Conservation (phyloP, 2,329 filamentous ascomycete species). For the Pyricularia sp. region DNA sequence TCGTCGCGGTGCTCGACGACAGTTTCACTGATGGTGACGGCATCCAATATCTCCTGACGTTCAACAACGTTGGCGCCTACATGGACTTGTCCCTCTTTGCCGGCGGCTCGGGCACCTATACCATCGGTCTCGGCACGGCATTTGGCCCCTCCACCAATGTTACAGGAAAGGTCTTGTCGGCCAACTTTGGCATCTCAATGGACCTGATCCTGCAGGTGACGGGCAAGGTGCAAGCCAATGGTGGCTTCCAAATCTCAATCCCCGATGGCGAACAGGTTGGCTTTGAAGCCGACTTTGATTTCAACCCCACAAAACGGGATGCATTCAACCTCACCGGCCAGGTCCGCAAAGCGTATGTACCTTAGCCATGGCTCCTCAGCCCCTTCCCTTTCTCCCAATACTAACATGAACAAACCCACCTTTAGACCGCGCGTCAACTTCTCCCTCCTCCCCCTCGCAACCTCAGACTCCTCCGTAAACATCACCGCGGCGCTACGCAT, state of each 20-base stretch:
- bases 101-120: slow-evolving; percentile 7
- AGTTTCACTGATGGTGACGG: slow-evolving; percentile 5
- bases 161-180: slow-evolving; percentile 6
- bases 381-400: background rate
- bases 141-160: slow-evolving; percentile 4
- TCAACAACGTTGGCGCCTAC: slow-evolving; percentile 9
- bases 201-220: slow-evolving; percentile 9
- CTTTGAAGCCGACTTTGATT: slow-evolving; percentile 7
- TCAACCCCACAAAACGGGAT: background rate
- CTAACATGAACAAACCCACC: no score
- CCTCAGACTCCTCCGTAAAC: slow-evolving; percentile 7
- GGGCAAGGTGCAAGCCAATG: slow-evolving; percentile 6
- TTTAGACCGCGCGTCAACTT: slow-evolving; percentile 9
- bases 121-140: slow-evolving; percentile 8
- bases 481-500: slow-evolving; percentile 11
- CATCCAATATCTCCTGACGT: slow-evolving; percentile 7
- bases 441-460: slow-evolving; percentile 8
- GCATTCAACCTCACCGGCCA: background rate
- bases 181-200: slow-evolving; percentile 9
- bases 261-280: slow-evolving; percentile 9
- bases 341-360: background rate
- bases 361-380: background rate
- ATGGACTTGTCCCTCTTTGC: slow-evolving; percentile 9
- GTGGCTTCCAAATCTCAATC: slow-evolving; percentile 11
- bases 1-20: slow-evolving; percentile 8